Evolutionary conservation across 768 basidiomycete genomes (phyloP), one percentile per base, ranked within the genome.

Genomic region (Paxillus involutus): DNA sequence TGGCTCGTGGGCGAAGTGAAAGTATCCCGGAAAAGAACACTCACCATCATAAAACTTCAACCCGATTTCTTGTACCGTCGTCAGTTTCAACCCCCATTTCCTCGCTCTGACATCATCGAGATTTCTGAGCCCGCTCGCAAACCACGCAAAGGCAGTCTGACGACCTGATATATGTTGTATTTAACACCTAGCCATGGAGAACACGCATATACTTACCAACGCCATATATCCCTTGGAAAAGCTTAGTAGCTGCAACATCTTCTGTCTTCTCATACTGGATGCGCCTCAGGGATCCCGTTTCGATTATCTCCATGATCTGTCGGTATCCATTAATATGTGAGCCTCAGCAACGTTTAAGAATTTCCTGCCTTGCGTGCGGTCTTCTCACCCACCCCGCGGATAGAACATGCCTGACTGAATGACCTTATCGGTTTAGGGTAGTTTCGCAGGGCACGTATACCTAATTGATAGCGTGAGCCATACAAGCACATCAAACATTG

Each of bases 141-240:
- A 94, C 85, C 94, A 92, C 60, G 82, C 72, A 55, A 78, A 79
- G 2, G 94, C 91, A 41, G 77, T 86, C 10, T 73, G 70, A 51
- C 76, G 79, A 12, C 93, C 89, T 89, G 49, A 17, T 29, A 21
- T 37, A 44, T 21, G 39, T 3, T 56, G 8, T 55, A 51, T 26
- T 6, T 35, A 11, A 32, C 16, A 33, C n/a, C n/a, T 10, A 39
- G 21, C 7, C 51, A 32, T 36, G 14, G 32, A 48, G 53, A 11
- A 4, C 7, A 43, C 1, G 7, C n/a, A 40, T 13, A 11, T 51
- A 71, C 86, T 55, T 56, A 84, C 92, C 94, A 53, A 94, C 91
- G 32, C 90, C 92, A 62, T 95, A 95, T 41, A 97, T 87, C 8
- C 89, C 88, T 50, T 81, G 80, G 63, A 96, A 94, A 10, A 84